A percentile compares a stretch with the other conserved stretches of the same genome.
phyloP scores from a whole-genome alignment of 768 basidiomycete species.

The Boletus rubroflammeus region DNA sequence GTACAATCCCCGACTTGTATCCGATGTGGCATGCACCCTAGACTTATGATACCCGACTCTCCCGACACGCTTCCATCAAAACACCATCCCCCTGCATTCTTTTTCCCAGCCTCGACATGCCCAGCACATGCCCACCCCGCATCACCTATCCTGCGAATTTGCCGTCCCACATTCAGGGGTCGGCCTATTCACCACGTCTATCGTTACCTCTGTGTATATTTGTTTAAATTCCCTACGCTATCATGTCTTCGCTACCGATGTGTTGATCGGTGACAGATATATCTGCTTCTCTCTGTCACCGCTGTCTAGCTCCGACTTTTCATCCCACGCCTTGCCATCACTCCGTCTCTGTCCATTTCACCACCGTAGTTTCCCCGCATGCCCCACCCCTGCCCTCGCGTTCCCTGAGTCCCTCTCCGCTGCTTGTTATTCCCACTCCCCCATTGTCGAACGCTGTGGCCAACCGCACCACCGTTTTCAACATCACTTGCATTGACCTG shows the following conservation, averaged over 20 bases:
- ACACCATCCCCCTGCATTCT: constrained; percentile 4
- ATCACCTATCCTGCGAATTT: neutral
- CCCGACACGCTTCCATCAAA: constrained; percentile 6
- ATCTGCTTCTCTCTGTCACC: neutral
- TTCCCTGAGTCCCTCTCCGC: neutral
- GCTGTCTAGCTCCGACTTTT: neutral
- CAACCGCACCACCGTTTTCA: neutral
- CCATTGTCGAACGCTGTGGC: neutral
- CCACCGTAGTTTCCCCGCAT: neutral
- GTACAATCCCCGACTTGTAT: constrained; percentile 2
- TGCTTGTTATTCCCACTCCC: neutral
- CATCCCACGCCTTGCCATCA: neutral
- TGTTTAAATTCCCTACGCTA: neutral
- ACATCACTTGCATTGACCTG: neutral
- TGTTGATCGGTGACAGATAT: neutral
- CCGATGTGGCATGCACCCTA: neutral
- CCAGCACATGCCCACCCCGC: neutral
- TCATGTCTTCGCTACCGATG: neutral
- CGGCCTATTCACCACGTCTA: too few relatives aligned
- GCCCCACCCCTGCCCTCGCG: neutral
- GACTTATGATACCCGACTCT: constrained; percentile 4
- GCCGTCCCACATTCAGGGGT: neutral
- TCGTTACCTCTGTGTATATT: neutral
- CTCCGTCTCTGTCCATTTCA: neutral
- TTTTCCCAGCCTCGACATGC: constrained; percentile 6